phyloP scores from a whole-genome alignment of 768 basidiomycete species.

The Suillus bovinus region DNA sequence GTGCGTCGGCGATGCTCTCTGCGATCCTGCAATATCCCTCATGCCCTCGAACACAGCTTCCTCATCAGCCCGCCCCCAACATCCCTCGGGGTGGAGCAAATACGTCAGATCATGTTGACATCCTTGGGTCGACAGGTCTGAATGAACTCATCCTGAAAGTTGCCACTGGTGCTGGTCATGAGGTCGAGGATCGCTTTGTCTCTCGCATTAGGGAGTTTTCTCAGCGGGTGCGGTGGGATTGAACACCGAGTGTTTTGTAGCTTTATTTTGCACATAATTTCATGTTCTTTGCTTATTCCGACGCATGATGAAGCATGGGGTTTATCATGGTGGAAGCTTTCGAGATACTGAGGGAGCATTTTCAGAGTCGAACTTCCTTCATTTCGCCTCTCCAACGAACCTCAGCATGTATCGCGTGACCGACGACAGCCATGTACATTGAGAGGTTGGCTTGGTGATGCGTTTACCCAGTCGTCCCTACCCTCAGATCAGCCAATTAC shows the following conservation, averaged over 20 bases:
- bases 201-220: conserved; percentile 81
- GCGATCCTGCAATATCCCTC: background rate
- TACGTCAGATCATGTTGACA: conserved; percentile 89
- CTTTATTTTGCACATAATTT: background rate
- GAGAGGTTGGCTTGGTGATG: background rate
- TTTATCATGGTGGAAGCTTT: background rate
- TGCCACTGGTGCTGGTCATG: conserved; percentile 78
- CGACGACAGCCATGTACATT: background rate
- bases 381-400: background rate
- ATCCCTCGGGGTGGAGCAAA: conserved; percentile 90
- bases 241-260: conserved; percentile 12
- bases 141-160: conserved; percentile 93
- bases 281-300: background rate
- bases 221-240: conserved; percentile 77
- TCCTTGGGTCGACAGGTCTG: conserved; percentile 73
- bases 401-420: background rate
- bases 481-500: no score
- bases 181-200: conserved; percentile 68
- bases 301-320: background rate
- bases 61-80: conserved; percentile 70
- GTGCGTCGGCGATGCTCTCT: conserved; percentile 39
- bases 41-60: conserved; percentile 51
- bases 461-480: background rate
- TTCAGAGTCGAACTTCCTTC: background rate
- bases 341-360: background rate